Evolutionary conservation across 2,329 filamentous ascomycete species (phyloP), one percentile per base, ranked within the genome.

Genomic region (Escovopsis sp.): DNA sequence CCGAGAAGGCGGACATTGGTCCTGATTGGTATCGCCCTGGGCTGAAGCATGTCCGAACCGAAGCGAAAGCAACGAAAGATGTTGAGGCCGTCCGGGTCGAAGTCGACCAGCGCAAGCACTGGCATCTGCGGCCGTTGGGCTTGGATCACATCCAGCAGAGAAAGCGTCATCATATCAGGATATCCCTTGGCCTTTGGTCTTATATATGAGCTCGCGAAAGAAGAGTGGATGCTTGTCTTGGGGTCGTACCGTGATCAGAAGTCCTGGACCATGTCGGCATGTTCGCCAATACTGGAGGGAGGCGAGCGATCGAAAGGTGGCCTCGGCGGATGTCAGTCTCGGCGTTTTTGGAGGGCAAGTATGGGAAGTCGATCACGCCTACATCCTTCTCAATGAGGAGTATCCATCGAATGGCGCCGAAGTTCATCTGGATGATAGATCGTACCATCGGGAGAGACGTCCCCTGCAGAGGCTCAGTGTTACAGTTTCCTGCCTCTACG

Each of bases 351-450:
- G 3, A 2, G 2, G 11, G 13, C 3, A 6, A 2, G 2, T 10
- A 15, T 6, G 9, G 3, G 21, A 11, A 7, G 21, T 9, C 11
- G 21, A 23, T 11, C 11, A 4, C 14, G 37, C 53, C 38, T 43
- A 74, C 79, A 62, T 90, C 83, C 56, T 90, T 88, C 50, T 90
- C 83, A 35, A 88, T 68, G 0, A 88, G 68, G 0, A 88, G 57
- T 30, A 87, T 59, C 79, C 78, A 86, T 36, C 60, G 59, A 2
- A 68, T 55, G 1, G 47, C 39, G 0, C 52, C 50, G n/a, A 77
- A 52, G 27, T 72, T 54, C 2, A 82, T 45, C 3, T 49, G 49
- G 0, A 63, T 55, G 11, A 77, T 60, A 0, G 66, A 62, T 34
- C 57, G 59, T 3, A 64, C 44, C 6, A 59, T 58, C 0, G 80